Conservation (phyloP, 2,329 filamentous ascomycete genomes). For the Phaeophleospora eucalypticola region DNA sequence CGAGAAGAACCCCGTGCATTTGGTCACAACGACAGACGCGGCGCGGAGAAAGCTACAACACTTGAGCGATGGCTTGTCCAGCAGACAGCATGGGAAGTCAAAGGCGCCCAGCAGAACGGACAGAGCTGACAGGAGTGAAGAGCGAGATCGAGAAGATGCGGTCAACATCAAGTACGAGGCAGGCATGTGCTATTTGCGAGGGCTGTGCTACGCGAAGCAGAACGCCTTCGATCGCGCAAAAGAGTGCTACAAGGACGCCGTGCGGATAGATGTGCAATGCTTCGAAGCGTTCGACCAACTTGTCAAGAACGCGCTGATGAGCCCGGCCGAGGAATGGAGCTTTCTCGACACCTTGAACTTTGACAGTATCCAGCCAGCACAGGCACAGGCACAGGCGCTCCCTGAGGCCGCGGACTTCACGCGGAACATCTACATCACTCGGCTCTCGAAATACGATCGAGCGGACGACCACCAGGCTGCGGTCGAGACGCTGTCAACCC, state of each 20-base stretch:
- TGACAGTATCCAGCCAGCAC: constrained; percentile 66
- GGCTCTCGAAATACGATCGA: constrained; percentile 91
- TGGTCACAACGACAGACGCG: constrained; percentile 65
- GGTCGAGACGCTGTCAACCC: constrained; percentile 84
- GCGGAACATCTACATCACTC: constrained; percentile 92
- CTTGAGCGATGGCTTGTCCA: constrained; percentile 49
- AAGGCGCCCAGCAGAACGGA: constrained; percentile 41
- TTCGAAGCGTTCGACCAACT: constrained; percentile 98
- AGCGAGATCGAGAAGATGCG: constrained; percentile 64
- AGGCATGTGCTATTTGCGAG: constrained; percentile 92
- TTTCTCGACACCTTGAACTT: constrained; percentile 89
- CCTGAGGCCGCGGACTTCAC: constrained; percentile 92
- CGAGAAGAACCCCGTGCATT: constrained; percentile 87
- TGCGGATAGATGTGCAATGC: constrained; percentile 94
- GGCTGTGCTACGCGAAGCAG: constrained; percentile 91
- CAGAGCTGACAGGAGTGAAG: constrained; percentile 55
- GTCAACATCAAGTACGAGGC: constrained; percentile 83
- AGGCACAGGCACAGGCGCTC: constrained; percentile 57
- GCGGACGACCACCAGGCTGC: constrained; percentile 77
- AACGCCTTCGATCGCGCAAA: constrained; percentile 97
- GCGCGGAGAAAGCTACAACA: constrained; percentile 69
- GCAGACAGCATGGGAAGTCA: constrained; percentile 39
- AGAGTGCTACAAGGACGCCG: constrained; percentile 96
- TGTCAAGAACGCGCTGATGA: constrained; percentile 92
- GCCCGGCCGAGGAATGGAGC: constrained; percentile 81